phyloP scores from a whole-genome alignment of 345 rosid species.

The Brassica napus region DNA sequence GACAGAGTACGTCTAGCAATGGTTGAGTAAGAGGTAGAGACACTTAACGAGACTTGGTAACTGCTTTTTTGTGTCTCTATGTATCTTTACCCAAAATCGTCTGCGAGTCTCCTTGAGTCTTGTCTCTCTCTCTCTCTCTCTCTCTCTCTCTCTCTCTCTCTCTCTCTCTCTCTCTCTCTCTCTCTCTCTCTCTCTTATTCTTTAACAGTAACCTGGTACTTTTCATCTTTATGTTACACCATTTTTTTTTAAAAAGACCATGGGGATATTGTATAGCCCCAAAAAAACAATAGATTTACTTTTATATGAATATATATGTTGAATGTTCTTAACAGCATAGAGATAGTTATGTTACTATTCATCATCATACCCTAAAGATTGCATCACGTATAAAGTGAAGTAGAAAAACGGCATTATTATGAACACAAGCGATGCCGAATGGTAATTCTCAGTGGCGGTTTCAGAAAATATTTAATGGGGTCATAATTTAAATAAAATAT shows the following conservation, averaged over 20 bases:
- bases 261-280: conserved; percentile 42
- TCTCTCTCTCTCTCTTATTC: not conserved
- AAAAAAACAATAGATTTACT: conserved; percentile 14
- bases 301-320: not conserved
- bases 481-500: too few relatives aligned
- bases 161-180: conserved; percentile 14
- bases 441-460: not conserved
- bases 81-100: conserved; percentile 8
- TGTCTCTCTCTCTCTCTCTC: conserved; percentile 5
- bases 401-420: not conserved
- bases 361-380: not conserved
- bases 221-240: conserved; percentile 23
- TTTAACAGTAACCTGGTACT: not conserved
- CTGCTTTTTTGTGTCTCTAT: conserved; percentile 22
- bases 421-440: not conserved
- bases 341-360: not conserved
- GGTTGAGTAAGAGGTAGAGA: conserved; percentile 22
- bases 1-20: conserved; percentile 16
- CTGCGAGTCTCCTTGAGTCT: conserved; percentile 19
- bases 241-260: not conserved
- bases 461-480: too few relatives aligned
- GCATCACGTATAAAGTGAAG: not conserved
- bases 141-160: conserved; percentile 15
- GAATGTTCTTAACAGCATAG: not conserved
- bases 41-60: conserved; percentile 30